Evolutionary conservation across 2,329 filamentous ascomycete species (phyloP).

Genomic region (Chalaropsis ovoidea): DNA sequence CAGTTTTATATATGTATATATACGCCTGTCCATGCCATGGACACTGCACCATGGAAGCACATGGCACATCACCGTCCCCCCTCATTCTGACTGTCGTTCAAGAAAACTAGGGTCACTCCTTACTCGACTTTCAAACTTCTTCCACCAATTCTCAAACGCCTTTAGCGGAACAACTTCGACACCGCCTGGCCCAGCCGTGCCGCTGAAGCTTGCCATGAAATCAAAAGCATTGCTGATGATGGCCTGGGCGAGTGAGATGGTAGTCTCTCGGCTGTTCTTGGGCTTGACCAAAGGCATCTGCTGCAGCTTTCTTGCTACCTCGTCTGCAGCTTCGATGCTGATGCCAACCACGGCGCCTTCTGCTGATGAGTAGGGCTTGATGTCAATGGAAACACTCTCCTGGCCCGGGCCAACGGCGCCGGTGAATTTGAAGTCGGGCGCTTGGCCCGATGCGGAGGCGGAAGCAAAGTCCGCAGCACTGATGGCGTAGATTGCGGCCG

Average conservation of each 20-base stretch:
- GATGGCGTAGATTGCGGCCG: slow-evolving; percentile 80
- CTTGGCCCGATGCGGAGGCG: slow-evolving; percentile 35
- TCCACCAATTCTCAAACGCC: slow-evolving; percentile 96
- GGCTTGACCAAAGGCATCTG: slow-evolving; percentile 42
- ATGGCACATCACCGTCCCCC: background rate
- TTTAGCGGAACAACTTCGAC: slow-evolving; percentile 87
- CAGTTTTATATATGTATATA: background rate
- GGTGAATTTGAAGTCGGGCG: slow-evolving; percentile 65
- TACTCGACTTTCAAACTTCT: slow-evolving; percentile 82
- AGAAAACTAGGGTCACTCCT: slow-evolving; percentile 81
- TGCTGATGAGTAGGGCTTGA: slow-evolving; percentile 34
- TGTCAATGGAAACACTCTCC: slow-evolving; percentile 82
- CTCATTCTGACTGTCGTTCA: slow-evolving; percentile 46
- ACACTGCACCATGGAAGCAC: no score
- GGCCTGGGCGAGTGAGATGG: slow-evolving; percentile 72
- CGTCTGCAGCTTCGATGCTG: slow-evolving; percentile 63
- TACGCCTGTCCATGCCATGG: background rate
- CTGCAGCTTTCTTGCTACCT: slow-evolving; percentile 60
- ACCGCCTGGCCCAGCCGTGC: slow-evolving; percentile 48
- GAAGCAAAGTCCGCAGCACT: slow-evolving; percentile 39
- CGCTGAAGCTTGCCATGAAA: slow-evolving; percentile 80
- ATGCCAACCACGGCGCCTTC: slow-evolving; percentile 66
- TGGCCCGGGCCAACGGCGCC: slow-evolving; percentile 85
- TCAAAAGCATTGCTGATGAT: slow-evolving; percentile 98
- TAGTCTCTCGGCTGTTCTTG: slow-evolving; percentile 33